A percentile compares a stretch with the other conserved stretches of the same genome.
phyloP scores from a whole-genome alignment of 306 rosid genomes.

The Cucumis cinereus region DNA sequence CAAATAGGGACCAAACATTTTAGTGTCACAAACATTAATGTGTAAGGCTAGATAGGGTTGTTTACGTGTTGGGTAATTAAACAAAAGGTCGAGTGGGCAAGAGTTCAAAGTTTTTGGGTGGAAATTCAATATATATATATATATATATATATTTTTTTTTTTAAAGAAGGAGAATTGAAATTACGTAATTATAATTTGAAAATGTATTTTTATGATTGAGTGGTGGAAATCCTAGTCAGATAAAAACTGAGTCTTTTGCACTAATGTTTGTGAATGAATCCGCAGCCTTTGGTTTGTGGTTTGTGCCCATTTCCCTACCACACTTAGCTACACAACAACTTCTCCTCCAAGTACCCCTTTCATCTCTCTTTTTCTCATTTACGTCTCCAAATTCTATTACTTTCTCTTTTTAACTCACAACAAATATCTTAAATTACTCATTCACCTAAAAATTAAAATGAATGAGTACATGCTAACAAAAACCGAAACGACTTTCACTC shows the following conservation, averaged over 20 bases:
- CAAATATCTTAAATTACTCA: no score
- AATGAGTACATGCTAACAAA: no score
- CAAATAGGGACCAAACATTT: no score
- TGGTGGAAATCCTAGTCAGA: constrained; percentile 52
- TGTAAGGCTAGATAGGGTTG: not conserved
- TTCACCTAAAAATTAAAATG: no score
- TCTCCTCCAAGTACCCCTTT: not conserved
- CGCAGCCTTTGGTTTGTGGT: not conserved
- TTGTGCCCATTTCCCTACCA: not conserved
- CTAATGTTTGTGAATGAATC: constrained; percentile 12
- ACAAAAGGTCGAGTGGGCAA: not conserved
- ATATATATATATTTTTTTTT: not conserved
- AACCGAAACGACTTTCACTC: no score
- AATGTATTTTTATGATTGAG: constrained; percentile 17
- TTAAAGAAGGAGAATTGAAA: not conserved
- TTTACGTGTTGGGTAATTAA: not conserved
- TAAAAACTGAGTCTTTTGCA: not conserved
- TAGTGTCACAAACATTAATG: not conserved
- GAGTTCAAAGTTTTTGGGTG: not conserved
- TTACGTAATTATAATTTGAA: constrained; percentile 13
- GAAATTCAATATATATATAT: no score
- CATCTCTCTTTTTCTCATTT: not conserved
- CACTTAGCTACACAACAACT: constrained; percentile 1
- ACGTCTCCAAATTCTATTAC: not conserved
- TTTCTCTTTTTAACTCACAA: not conserved